Conservation (phyloP, 345 rosid species). For the Xanthoceras sorbifolium region DNA sequence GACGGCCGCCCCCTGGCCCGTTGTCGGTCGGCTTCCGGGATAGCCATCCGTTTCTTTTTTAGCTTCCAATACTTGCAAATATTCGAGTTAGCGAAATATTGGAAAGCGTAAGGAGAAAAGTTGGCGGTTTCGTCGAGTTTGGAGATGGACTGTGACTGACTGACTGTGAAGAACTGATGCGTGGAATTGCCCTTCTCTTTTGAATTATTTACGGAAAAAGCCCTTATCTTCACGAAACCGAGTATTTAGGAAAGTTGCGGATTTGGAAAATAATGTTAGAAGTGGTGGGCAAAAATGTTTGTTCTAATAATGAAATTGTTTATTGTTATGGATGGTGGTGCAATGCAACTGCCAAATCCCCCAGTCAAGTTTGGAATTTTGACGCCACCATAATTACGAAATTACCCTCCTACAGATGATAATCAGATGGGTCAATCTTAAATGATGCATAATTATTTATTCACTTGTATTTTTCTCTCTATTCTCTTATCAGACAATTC, state of each 20-base stretch:
- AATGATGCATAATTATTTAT: no score
- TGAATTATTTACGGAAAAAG: conserved; percentile 1
- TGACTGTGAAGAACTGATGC: not conserved
- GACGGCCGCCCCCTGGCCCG: conserved; percentile 32
- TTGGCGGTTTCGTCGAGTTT: conserved; percentile 14
- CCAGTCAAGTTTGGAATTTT: not conserved
- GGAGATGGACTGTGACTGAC: not conserved
- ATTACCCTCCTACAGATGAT: not conserved
- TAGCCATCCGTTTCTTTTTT: conserved; percentile 18
- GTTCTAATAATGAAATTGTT: not conserved
- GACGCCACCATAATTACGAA: not conserved
- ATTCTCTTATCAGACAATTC: no score
- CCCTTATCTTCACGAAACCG: not conserved
- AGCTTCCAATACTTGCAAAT: not conserved
- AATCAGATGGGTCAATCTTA: not conserved
- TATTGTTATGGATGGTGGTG: not conserved
- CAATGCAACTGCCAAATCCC: not conserved
- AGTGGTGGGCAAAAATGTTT: not conserved
- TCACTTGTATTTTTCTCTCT: no score
- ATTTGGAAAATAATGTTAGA: not conserved
- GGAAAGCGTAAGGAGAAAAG: not conserved
- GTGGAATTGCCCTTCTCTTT: not conserved
- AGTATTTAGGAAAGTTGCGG: not conserved
- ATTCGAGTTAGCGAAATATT: not conserved
- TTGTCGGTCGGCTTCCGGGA: conserved; percentile 37